Evolutionary conservation across 208 protist species (phyloP), one percentile per base, ranked within the genome.

Genomic region (Leishmania tropica): DNA sequence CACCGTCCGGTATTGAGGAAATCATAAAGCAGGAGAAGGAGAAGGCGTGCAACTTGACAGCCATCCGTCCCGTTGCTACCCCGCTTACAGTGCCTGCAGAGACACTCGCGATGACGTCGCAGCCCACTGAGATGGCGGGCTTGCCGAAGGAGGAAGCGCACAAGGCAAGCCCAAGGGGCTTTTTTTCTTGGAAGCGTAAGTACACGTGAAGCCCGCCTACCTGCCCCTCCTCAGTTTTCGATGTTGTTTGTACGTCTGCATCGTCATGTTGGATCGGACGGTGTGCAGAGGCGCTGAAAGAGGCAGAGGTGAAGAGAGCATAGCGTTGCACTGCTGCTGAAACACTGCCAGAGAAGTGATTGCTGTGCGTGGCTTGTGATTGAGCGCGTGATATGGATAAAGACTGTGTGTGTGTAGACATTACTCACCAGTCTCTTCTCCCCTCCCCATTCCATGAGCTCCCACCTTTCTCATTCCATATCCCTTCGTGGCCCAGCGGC

Each of bases 131-230:
- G n/a, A 47, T 37, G 15, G 51, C 24, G 19, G 51, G 3, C 45
- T 42, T 11, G 72, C 31, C 24, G 5, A 76, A 60, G n/a, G 75
- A 40, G 58, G 76, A 40, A 17, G 17, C 15, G 21, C 1, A 42
- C 13, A 72, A 54, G 74, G 13, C 48, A 24, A 78, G 79, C 37
- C 56, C 24, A 54, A 84, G 79, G 37, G 40, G 67, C 6, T 31
- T 71, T 31, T 53, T 80, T 40, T 68, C 31, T 37, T 80, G 28
- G 62, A 72, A 15, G 37, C 74, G 75, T 17, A 76, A 42, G 7
- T 1, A n/a, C 24, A 75, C 60, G 58, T 56, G 42, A 58, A 17
- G 19, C 42, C 17, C 8, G 7, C 13, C 40, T 48, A 5, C 21
- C 13, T 47, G 21, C 35, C 40, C 7, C 21, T 31, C 21, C 68